Evolutionary conservation across 345 rosid genomes (phyloP).

Genomic region (Erysimum cheiranthoides): DNA sequence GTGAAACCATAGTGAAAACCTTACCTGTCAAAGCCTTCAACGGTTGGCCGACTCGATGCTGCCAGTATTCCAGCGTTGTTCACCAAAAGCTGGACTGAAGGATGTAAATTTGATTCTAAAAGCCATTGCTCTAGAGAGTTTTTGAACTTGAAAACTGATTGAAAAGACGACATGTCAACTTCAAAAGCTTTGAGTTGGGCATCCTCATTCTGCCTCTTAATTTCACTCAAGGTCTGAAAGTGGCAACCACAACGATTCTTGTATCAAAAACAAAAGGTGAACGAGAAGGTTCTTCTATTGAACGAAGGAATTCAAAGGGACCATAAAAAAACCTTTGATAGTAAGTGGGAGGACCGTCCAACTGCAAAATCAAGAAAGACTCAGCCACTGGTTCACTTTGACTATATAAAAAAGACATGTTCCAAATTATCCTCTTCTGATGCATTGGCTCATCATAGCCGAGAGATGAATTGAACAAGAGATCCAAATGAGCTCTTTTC

Average conservation of each 20-base stretch:
- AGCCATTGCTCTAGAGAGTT: constrained; percentile 80
- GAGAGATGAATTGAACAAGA: not conserved
- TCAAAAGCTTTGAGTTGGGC: constrained; percentile 69
- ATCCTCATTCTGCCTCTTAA: constrained; percentile 53
- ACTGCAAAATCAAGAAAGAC: constrained; percentile 57
- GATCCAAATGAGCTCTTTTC: not conserved
- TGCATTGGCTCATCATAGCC: constrained; percentile 28
- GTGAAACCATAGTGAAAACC: constrained; percentile 7
- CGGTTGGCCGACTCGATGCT: constrained; percentile 59
- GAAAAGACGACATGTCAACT: constrained; percentile 73
- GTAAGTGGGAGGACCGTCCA: constrained; percentile 64
- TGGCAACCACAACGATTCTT: constrained; percentile 20
- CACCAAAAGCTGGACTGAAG: constrained; percentile 79
- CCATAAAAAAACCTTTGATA: constrained; percentile 56
- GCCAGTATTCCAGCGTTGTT: constrained; percentile 97
- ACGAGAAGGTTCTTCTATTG: not conserved
- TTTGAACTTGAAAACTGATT: constrained; percentile 67
- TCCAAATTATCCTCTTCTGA: constrained; percentile 5
- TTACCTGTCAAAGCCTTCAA: constrained; percentile 87
- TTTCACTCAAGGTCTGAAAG: constrained; percentile 60
- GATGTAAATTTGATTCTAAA: constrained; percentile 68
- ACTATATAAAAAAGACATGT: constrained; percentile 6
- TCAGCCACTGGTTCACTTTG: constrained; percentile 1
- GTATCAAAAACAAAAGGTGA: constrained; percentile 7
- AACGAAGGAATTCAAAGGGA: not conserved